These are phyloP conservation scores for Furcasterigmium sp. DNA, from an alignment of 2,329 filamentous ascomycete species.

Conservation along the genomic window DNA sequence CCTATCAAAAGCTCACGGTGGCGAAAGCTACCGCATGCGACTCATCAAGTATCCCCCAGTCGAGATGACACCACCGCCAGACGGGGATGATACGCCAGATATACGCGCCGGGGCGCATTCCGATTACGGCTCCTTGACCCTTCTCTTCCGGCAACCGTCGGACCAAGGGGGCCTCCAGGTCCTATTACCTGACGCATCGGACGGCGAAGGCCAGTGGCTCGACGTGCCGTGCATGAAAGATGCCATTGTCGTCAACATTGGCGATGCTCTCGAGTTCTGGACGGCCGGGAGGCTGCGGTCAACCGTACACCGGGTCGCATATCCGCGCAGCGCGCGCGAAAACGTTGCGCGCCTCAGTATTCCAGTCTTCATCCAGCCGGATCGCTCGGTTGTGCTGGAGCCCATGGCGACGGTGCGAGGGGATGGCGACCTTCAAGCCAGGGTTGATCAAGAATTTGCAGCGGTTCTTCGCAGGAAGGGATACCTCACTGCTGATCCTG, in stretches of 20 bases:
- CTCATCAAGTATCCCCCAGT: constrained; percentile 57
- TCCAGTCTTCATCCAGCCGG: constrained; percentile 11
- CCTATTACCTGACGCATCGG: constrained; percentile 44
- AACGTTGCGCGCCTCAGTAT: constrained; percentile 11
- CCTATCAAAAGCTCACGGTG: constrained; percentile 47
- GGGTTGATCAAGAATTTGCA: constrained; percentile 5
- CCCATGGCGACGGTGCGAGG: constrained; percentile 1
- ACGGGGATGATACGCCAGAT: constrained; percentile 38
- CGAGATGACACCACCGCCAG: constrained; percentile 60
- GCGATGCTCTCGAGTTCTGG: constrained; percentile 74
- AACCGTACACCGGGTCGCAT: constrained; percentile 85
- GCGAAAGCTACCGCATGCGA: constrained; percentile 28
- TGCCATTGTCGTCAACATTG: constrained; percentile 71
- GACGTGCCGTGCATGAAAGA: constrained; percentile 10
- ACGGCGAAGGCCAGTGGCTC: constrained; percentile 36
- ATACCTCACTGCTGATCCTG: constrained; percentile 6
- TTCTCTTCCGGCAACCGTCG: constrained; percentile 70
- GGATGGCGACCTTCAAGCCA: background rate
- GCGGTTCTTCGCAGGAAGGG: constrained; percentile 10
- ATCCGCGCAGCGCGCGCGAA: constrained; percentile 31
- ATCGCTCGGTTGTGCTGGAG: constrained; percentile 8
- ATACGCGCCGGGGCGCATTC: constrained; percentile 88
- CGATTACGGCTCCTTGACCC: constrained; percentile 69
- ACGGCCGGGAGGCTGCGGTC: constrained; percentile 81
- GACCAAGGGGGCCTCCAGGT: constrained; percentile 87